Evolutionary conservation across 2,329 filamentous ascomycete species (phyloP).

Genomic region (Lachnellula cervina): DNA sequence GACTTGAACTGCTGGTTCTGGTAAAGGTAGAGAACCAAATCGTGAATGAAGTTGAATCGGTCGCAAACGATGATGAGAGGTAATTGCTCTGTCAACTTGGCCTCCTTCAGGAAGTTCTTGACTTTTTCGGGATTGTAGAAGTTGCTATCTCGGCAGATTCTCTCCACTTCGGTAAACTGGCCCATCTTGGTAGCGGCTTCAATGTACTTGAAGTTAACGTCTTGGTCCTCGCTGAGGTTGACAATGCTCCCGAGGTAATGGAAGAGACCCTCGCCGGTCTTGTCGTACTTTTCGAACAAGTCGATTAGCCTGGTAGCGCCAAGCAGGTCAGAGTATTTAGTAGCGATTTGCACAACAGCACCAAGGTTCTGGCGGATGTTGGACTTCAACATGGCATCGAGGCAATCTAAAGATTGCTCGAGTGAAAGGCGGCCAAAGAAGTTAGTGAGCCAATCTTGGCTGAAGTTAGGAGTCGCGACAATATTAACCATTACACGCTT

Average conservation of each 20-base stretch:
- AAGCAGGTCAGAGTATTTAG: constrained; percentile 95
- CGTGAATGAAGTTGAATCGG: constrained; percentile 98
- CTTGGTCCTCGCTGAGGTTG: constrained; percentile 89
- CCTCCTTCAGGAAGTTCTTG: constrained; percentile 99
- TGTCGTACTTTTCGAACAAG: constrained; percentile 86
- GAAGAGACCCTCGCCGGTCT: constrained; percentile 93
- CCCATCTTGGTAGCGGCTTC: constrained; percentile 92
- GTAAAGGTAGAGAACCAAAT: constrained; percentile 93
- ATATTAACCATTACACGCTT: constrained; percentile 88
- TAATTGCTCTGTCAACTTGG: constrained; percentile 83
- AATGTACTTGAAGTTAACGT: constrained; percentile 99
- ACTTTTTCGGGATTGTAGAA: constrained; percentile 87
- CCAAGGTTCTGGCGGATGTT: constrained; percentile 98
- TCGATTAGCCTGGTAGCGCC: constrained; percentile 85
- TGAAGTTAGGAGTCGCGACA: constrained; percentile 76
- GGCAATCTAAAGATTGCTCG: constrained; percentile 87
- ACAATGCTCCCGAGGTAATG: constrained; percentile 98
- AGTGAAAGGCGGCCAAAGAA: constrained; percentile 95
- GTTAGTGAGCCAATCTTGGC: constrained; percentile 81
- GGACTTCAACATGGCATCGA: constrained; percentile 92
- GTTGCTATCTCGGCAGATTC: constrained; percentile 77
- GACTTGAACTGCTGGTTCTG: constrained; percentile 99
- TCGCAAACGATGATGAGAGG: constrained; percentile 98
- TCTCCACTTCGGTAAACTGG: constrained; percentile 93
- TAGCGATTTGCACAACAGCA: constrained; percentile 89